A percentile compares a stretch with the other conserved stretches of the same genome.
These are phyloP conservation scores for Metschnikowia lochheadii DNA, from an alignment of 805 yeast genomes.

Conservation along the genomic window DNA sequence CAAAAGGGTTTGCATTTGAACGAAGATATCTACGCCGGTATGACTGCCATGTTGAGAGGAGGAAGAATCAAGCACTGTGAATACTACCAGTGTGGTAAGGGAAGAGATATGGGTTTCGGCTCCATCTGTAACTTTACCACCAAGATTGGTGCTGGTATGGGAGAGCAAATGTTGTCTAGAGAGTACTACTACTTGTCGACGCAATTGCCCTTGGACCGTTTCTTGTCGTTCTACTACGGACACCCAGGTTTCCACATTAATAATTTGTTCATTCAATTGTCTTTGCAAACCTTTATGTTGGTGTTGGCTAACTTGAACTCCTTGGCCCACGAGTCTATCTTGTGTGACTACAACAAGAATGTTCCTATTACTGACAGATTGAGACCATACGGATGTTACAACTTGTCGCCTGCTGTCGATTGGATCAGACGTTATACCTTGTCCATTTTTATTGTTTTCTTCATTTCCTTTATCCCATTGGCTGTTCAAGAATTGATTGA, in stretches of 20 bases:
- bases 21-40: slow-evolving; percentile 85
- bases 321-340: slow-evolving; percentile 53
- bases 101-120: slow-evolving; percentile 80
- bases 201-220: slow-evolving; percentile 71
- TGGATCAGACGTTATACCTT: slow-evolving; percentile 74
- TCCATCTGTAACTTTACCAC: slow-evolving; percentile 79
- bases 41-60: slow-evolving; percentile 72
- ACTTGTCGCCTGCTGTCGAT: slow-evolving; percentile 62
- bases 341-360: slow-evolving; percentile 58
- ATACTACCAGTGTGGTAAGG: slow-evolving; percentile 82
- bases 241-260: slow-evolving; percentile 85
- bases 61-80: slow-evolving; percentile 84
- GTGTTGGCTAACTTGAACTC: slow-evolving; percentile 60
- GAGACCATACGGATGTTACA: slow-evolving; percentile 66
- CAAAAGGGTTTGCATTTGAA: slow-evolving; percentile 79
- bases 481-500: slow-evolving; percentile 75
- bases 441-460: slow-evolving; percentile 71
- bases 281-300: slow-evolving; percentile 53
- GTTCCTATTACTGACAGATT: slow-evolving; percentile 59
- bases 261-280: slow-evolving; percentile 67
- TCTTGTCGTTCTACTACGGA: slow-evolving; percentile 76
- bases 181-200: slow-evolving; percentile 78
- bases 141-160: slow-evolving; percentile 88
- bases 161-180: slow-evolving; percentile 79
- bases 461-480: slow-evolving; percentile 70